Conservation (phyloP, 169 alveolate species). For the Cryptosporidium bovis region DNA sequence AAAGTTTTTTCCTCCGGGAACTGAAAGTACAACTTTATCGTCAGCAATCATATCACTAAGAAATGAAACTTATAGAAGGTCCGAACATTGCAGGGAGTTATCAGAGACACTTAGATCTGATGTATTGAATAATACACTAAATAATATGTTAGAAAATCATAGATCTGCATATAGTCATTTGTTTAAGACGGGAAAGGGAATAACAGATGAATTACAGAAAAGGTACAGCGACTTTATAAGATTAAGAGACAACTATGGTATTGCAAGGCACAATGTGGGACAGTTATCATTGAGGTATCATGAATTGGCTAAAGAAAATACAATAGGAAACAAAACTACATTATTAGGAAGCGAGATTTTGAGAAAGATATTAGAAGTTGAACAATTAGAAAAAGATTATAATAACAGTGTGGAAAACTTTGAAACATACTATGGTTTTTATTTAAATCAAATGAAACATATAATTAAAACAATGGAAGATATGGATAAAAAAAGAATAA, state of each 20-base stretch:
- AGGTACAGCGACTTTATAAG: slow-evolving; percentile 20
- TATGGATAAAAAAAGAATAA: slow-evolving; percentile 68
- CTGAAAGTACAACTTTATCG: slow-evolving; percentile 57
- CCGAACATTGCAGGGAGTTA: slow-evolving; percentile 65
- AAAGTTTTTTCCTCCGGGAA: slow-evolving; percentile 58
- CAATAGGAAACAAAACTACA: slow-evolving; percentile 9
- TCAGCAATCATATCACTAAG: slow-evolving; percentile 55
- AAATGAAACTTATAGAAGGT: slow-evolving; percentile 59
- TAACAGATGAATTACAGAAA: slow-evolving; percentile 38
- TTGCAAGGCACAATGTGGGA: slow-evolving; percentile 57
- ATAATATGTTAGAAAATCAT: slow-evolving; percentile 56
- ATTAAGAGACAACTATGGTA: slow-evolving; percentile 62
- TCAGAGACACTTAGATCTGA: slow-evolving; percentile 58
- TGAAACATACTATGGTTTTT: slow-evolving; percentile 22
- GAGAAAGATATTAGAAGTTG: slow-evolving; percentile 15
- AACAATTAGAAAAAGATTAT: slow-evolving; percentile 41
- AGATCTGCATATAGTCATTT: slow-evolving; percentile 43
- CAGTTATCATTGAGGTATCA: slow-evolving; percentile 45
- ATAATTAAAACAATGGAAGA: slow-evolving; percentile 52
- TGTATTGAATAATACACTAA: slow-evolving; percentile 34
- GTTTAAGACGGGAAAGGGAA: slow-evolving; percentile 19
- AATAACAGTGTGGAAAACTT: slow-evolving; percentile 43
- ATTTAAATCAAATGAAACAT: slow-evolving; percentile 50
- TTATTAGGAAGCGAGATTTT: slow-evolving; percentile 34
- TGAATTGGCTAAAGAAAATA: slow-evolving; percentile 9